A percentile compares a stretch with the other conserved stretches of the same genome.
Conservation (phyloP, 768 basidiomycete species). For the Tylopilus rubrobrunneus region DNA sequence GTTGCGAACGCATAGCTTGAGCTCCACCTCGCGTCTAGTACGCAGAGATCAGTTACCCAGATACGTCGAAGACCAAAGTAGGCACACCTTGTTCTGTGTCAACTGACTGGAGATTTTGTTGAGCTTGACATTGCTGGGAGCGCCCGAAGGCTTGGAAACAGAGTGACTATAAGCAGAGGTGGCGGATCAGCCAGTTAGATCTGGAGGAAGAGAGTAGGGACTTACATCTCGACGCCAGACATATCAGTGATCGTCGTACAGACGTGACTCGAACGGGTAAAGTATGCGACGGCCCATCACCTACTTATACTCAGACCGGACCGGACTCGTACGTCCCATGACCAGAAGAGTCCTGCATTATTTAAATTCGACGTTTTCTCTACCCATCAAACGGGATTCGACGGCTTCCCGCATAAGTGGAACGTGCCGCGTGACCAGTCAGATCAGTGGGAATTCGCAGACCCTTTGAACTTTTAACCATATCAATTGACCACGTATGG, state of each 20-base stretch:
- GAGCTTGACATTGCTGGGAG: conserved; percentile 43
- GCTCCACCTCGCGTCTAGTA: conserved; percentile 63
- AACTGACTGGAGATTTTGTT: conserved; percentile 74
- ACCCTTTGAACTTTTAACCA: not conserved
- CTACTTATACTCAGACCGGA: conserved; percentile 12
- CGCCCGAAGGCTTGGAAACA: conserved; percentile 19
- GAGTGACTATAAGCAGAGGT: conserved; percentile 11
- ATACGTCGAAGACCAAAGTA: not conserved
- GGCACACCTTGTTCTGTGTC: conserved; percentile 72
- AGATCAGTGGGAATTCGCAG: not conserved
- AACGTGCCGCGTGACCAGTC: not conserved
- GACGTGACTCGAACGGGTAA: not conserved
- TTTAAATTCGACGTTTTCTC: not conserved
- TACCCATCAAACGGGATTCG: not conserved
- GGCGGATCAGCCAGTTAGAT: not conserved
- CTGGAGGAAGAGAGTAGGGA: conserved; percentile 4
- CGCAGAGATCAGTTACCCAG: not conserved
- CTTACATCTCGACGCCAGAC: conserved; percentile 62
- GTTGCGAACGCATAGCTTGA: conserved; percentile 76
- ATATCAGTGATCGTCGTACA: conserved; percentile 29
- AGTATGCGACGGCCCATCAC: not conserved
- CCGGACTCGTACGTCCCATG: not conserved
- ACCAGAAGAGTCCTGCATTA: not conserved
- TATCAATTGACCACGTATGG: no score
- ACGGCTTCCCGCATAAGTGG: not conserved